Evolutionary conservation across 2,329 filamentous ascomycete genomes (phyloP), one percentile per base, ranked within the genome.

Genomic region (Fusarium heterosporum): DNA sequence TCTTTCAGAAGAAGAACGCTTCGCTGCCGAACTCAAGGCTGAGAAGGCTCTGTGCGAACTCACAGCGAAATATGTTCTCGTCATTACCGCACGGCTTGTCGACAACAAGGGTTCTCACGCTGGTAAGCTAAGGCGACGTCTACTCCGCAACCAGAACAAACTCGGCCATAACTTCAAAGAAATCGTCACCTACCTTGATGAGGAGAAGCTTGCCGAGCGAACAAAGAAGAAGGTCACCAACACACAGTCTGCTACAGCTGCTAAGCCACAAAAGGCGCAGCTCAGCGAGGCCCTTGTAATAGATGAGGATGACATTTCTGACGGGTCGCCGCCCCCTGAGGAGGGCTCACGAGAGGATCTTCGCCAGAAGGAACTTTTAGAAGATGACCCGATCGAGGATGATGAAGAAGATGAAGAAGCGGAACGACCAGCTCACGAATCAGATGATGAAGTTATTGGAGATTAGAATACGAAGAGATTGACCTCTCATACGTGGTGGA

Each of bases 1-100:
- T 19, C 74, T 86, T 40, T 82, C 87, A 29, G 83, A 84, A 52
- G 83, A 85, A 72, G 82, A 91, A 73, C 85, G 87, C 57, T 82
- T 87, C 68, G 85, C 89, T 46, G 85, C 86, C 38, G 87, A 89
- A 56, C 84, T 97, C 32, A 84, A 94, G 59, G 89, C 93, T 0
- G 96, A 98, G 78, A 91, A 95, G 75, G 87, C 89, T 19, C 85
- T 98, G 1, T 98, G 95, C 78, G 91, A 95, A 72, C 83, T 97
- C 26, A 90, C 94, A 0, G 90, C 89, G 64, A 96, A 96, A 75
- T 87, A 97, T 41, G 91, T 97, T 36, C 86, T 97, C 40, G 91
- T 90, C 13, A 89, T 97, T 22, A 83, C 91, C 11, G 92, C 89
- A 19, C 89, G 88, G 52, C 88, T 93, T 39, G 82, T 97, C 49